These are phyloP conservation scores for Coprinopsis strossmayeri DNA, from an alignment of 768 basidiomycete species.

Conservation along the genomic window DNA sequence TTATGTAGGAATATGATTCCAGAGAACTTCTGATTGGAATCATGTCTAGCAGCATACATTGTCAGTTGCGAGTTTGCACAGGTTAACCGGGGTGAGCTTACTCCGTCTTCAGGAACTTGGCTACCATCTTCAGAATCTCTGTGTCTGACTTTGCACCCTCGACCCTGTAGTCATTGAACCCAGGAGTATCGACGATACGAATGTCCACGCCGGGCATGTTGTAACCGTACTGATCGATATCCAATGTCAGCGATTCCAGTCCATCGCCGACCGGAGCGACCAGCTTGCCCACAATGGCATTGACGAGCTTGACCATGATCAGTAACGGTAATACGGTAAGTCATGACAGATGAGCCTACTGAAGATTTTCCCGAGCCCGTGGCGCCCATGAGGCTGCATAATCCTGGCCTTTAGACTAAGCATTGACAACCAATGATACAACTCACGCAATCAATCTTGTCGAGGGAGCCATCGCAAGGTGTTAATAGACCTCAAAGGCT, in stretches of 20 bases:
- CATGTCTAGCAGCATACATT: neutral
- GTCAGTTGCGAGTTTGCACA: neutral
- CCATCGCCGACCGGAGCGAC: neutral
- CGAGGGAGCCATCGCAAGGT: neutral
- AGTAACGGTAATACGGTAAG: neutral
- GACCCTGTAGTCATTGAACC: neutral
- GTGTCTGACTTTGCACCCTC: neutral
- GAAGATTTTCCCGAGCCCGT: slow-evolving; percentile 4
- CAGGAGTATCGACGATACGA: slow-evolving; percentile 3
- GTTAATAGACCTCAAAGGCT: neutral
- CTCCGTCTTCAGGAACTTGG: slow-evolving; percentile 8
- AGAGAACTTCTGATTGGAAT: neutral
- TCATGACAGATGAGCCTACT: neutral
- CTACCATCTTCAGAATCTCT: slow-evolving; percentile 7
- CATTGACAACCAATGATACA: neutral
- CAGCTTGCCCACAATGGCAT: neutral
- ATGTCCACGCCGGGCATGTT: neutral
- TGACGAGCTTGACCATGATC: slow-evolving; percentile 3
- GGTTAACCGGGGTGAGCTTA: neutral
- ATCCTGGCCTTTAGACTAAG: neutral
- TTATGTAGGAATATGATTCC: slow-evolving; percentile 37
- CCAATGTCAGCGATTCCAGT: neutral
- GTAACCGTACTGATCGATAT: neutral
- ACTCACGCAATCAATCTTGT: neutral
- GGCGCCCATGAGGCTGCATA: slow-evolving; percentile 5